Base-by-base conservation (phyloP, 805 yeast species). In the Lipomyces yamanashiensis region DNA sequence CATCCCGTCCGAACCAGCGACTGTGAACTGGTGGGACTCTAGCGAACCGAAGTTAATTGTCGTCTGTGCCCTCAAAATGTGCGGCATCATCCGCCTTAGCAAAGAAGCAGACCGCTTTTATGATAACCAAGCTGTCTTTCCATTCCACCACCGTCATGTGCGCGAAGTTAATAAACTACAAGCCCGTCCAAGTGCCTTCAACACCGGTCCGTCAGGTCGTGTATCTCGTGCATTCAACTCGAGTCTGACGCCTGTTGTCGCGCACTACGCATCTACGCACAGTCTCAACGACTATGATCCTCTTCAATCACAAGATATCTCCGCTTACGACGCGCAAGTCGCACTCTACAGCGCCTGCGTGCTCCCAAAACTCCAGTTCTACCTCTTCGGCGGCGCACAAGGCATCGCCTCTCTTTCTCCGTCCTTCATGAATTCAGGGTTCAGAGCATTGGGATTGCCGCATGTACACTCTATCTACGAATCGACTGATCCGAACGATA, bases 331-430 rank as follows among this genome's bases (percentile, higher is more conserved):
- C n/a, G 56, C 57, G 3, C 61, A 56, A 19, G 23, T 23, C 19
- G 64, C 64, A 33, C 52, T 61, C 12, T 56, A 61, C 37, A 33
- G 23, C 23, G n/a, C 61, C 2, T 50, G 48, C 43, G 58, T 58
- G 1, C 61, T 61, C 8, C 57, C 57, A 2, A 49, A 34, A 37
- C 43, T 50, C 19, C 43, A 84, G 63, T 69, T 63, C 51, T 68
- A 64, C 44, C 36, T 69, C 33, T 63, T 64, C 56, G 71, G 71
- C 8, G 64, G 58, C 19, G 67, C 70, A 33, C 53, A 21, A 41
- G 44, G 63, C 21, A 23, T 84, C 7, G 97, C 92, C 73, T 92
- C 98, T 1, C 85, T 90, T 74, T 92, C 98, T 1, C 99, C 99
- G 47, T 78, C 82, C 17, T 80, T 95, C 69, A 98, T 93, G 77